Evolutionary conservation across 208 protist species (phyloP).

Genomic region (Leptomonas pyrrhocoris): DNA sequence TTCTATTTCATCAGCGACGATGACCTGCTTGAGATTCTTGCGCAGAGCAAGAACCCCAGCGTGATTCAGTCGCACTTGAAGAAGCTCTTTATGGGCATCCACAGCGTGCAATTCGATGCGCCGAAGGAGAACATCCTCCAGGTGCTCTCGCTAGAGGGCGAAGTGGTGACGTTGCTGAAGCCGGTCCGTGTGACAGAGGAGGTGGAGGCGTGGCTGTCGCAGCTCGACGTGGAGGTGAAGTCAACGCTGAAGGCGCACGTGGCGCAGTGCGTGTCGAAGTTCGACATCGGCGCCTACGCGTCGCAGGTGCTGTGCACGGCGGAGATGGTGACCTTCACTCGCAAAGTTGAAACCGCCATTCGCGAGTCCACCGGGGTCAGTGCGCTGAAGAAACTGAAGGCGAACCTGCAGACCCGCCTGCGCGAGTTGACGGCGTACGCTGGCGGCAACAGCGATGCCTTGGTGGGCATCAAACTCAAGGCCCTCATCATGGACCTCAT

Average conservation of each 20-base stretch:
- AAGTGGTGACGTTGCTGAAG: conserved; percentile 92
- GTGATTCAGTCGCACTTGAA: conserved; percentile 98
- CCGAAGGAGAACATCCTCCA: conserved; percentile 88
- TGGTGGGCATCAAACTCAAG: conserved; percentile 96
- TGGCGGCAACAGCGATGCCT: conserved; percentile 77
- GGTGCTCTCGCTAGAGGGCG: conserved; percentile 93
- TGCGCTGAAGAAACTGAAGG: conserved; percentile 79
- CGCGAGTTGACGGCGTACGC: conserved; percentile 83
- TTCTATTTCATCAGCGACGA: conserved; percentile 99
- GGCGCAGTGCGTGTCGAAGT: conserved; percentile 75
- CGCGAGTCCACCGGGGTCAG: conserved; percentile 50
- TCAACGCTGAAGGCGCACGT: conserved; percentile 91
- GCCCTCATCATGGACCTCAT: conserved; percentile 98
- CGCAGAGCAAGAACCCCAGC: conserved; percentile 93
- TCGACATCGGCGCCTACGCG: conserved; percentile 90
- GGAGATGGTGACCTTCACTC: conserved; percentile 95
- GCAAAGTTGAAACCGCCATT: conserved; percentile 89
- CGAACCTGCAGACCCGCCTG: conserved; percentile 80
- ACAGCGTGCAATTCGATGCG: conserved; percentile 94
- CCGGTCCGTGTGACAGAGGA: conserved; percentile 93
- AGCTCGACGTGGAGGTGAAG: conserved; percentile 94
- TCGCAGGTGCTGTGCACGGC: conserved; percentile 95
- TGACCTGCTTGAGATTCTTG: conserved; percentile 98
- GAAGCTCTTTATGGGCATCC: conserved; percentile 98
- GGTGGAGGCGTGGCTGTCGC: conserved; percentile 96